Percentiles rank a stretch among this genome's conserved stretches.
Evolutionary conservation across 2,329 filamentous ascomycete species (phyloP).

Genomic region (Aspergillus chevalieri): DNA sequence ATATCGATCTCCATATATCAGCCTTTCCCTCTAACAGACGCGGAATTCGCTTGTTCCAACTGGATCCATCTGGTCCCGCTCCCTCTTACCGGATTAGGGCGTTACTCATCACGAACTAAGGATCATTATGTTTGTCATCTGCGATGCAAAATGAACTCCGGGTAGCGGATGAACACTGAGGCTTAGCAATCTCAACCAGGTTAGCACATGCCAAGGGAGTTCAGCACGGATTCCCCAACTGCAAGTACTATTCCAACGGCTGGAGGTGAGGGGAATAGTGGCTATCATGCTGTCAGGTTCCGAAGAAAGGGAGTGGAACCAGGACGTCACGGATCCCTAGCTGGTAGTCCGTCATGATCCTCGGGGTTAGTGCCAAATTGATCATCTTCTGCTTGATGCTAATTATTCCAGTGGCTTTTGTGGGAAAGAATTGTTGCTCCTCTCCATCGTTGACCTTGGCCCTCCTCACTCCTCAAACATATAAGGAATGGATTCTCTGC

Average conservation of each 20-base stretch:
- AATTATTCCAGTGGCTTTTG: not conserved
- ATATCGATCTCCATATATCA: not conserved
- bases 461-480: not conserved
- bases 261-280: not conserved
- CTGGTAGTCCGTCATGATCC: not conserved
- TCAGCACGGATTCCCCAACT: not conserved
- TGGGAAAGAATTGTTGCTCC: not conserved
- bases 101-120: not conserved
- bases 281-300: not conserved
- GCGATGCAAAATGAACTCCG: not conserved
- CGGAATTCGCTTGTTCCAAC: not conserved
- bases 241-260: not conserved
- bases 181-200: not conserved
- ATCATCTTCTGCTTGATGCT: not conserved
- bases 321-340: not conserved
- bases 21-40: not conserved
- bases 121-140: not conserved
- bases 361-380: not conserved
- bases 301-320: not conserved
- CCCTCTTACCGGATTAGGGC: not conserved
- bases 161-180: not conserved
- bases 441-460: not conserved
- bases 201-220: not conserved
- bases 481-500: not conserved
- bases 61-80: not conserved